Evolutionary conservation across 495 filamentous ascomycete genomes (phyloP).

Genomic region (Talaromyces adpressus): DNA sequence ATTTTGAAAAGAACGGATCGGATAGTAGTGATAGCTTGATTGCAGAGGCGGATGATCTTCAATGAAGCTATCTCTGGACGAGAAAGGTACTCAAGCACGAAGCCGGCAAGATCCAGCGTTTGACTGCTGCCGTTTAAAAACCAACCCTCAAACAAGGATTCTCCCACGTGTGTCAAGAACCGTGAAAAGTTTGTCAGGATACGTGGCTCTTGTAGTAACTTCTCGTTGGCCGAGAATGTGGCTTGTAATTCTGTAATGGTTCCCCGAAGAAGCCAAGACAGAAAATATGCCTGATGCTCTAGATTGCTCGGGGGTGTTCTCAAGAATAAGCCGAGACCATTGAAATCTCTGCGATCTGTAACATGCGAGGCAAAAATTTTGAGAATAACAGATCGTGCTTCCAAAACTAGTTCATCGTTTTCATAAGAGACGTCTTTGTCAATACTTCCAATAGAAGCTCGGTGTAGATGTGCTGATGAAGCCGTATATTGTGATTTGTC

Average conservation of each 20-base stretch:
- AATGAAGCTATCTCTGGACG: slow-evolving; percentile 70
- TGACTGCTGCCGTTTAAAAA: slow-evolving; percentile 72
- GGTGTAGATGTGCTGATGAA: slow-evolving; percentile 51
- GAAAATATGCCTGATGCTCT: slow-evolving; percentile 91
- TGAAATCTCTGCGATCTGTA: slow-evolving; percentile 77
- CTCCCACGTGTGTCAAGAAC: slow-evolving; percentile 69
- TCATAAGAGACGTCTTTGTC: slow-evolving; percentile 41
- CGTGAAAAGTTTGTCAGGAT: slow-evolving; percentile 79
- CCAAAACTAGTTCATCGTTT: slow-evolving; percentile 65
- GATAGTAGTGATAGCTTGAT: slow-evolving; percentile 66
- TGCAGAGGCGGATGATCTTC: slow-evolving; percentile 86
- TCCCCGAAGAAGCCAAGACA: slow-evolving; percentile 77
- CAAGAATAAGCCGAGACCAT: slow-evolving; percentile 79
- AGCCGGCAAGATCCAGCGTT: slow-evolving; percentile 81
- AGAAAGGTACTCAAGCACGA: slow-evolving; percentile 79
- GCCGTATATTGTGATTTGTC: slow-evolving; percentile 49
- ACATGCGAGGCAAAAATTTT: slow-evolving; percentile 78
- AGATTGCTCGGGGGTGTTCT: slow-evolving; percentile 87
- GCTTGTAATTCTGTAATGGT: slow-evolving; percentile 65
- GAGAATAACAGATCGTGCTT: slow-evolving; percentile 65
- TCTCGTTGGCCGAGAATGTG: slow-evolving; percentile 61
- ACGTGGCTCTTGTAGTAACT: slow-evolving; percentile 69
- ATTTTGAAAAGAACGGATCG: slow-evolving; percentile 68
- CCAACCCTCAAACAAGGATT: slow-evolving; percentile 93
- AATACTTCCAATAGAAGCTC: slow-evolving; percentile 32